Evolutionary conservation across 1,284 basidiomycete species (phyloP), one percentile per base, ranked within the genome.

Genomic region (Testicularia cyperi): DNA sequence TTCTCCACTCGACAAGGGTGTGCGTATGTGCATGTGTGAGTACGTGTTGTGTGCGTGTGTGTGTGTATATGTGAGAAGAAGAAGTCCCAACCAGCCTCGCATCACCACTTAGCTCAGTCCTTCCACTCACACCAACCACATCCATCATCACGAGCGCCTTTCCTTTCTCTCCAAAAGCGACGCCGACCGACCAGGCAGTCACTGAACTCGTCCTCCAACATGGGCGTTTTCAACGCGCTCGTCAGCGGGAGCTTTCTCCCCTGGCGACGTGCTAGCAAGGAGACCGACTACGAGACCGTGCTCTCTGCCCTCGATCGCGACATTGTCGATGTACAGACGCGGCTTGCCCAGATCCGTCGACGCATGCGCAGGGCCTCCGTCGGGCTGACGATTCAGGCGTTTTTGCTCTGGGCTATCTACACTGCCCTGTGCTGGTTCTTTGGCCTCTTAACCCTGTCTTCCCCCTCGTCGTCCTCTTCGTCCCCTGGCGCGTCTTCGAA

Each of bases 261-360:
- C 6, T 63, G 54, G 54, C 32, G 32, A 3, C 42, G 39, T 22
- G 25, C 42, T 33, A 63, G 48, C 16, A 44, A 48, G 28, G 60
- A 63, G 26, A 63, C 68, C 24, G 81, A 82, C 70, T 83, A 82
- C 61, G 82, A 83, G 49, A 78, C 78, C 3, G 72, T 81, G 19
- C 79, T 83, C 10, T 74, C 79, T 5, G 71, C 71, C 1, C 75
- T 83, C 9, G 78, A 80, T 14, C 70, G 73, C 16, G 78, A 81
- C 21, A 82, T 83, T 55, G 67, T 74, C 22, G 74, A 77, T 13
- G 78, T 80, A 19, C 88, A 94, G 77, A 82, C 84, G 25, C 83
- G 85, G 49, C 84, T 98, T 7, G 86, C 88, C 1, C 91, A 92
- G 74, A 88, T 97, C 68, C 85, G 89, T 9, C 79, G 90, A 36